Base-by-base conservation (phyloP, 441 rosid genomes). In the Macaranga tanarius region DNA sequence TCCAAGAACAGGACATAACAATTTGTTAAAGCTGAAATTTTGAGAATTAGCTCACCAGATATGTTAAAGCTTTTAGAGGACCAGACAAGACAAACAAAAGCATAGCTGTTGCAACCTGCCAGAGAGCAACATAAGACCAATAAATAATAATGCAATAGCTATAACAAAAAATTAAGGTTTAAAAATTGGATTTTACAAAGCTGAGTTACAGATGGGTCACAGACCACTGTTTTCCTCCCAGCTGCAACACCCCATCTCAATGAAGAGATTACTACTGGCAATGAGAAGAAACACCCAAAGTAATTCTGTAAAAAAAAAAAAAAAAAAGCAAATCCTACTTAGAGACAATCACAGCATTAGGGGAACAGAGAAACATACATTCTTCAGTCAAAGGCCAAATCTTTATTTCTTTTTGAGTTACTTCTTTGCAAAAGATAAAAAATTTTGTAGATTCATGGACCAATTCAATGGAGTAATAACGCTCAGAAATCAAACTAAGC, bases 181-280 rank as follows among this genome's bases (percentile, higher is more conserved):
- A n/a, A 31, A 47, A 17, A 55, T 54, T 31, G 3, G 25, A 28
- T 25, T 17, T 75, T 16, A 34, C 47, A 34, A 52, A 68, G 52
- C 12, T 2, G 9, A 44, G 74, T 42, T 8, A 75, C 23, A 57
- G 71, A 77, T 28, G 5, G 69, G 59, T 61, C 7, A 72, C 86
- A 73, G 62, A 95, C 96, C 97, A 92, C 86, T 28, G 96, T 93
- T 81, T 92, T 92, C 83, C 99, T 92, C 59, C 99, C 96, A 73
- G 89, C 93, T n/a, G 93, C 82, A 64, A 92, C 76, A 55, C 90
- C 87, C 97, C 97, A 90, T 80, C 96, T 87, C 85, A 90, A 78
- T 0, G 92, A 90, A 66, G 97, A 84, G 68, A 92, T 79, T 70
- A 92, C 97, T n/a, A 89, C 84, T 5, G 97, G 96, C 83, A 92